Conservation (phyloP, 306 rosid species). For the Crataegus laevigata region DNA sequence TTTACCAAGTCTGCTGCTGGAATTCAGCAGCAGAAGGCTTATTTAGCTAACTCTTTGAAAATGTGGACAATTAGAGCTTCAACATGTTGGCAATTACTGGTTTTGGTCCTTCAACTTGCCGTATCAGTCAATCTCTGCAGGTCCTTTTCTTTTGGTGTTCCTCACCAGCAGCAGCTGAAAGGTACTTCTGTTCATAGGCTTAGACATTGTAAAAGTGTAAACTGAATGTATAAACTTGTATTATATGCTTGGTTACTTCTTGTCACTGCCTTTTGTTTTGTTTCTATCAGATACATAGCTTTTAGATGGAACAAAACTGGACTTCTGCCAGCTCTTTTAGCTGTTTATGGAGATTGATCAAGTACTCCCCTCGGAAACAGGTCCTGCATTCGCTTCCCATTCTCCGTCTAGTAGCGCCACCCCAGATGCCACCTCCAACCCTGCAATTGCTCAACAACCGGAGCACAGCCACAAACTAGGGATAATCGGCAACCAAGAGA, state of each 20-base stretch:
- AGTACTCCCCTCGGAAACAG: too few species aligned
- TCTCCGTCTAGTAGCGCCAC: too few species aligned
- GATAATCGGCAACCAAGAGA: too few species aligned
- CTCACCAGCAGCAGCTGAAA: background rate
- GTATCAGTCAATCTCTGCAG: background rate
- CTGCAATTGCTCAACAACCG: too few species aligned
- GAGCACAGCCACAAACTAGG: too few species aligned
- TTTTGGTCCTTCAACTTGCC: background rate
- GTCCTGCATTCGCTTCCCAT: too few species aligned
- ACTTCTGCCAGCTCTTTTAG: background rate
- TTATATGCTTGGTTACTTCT: background rate
- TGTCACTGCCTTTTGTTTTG: background rate
- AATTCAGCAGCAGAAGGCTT: background rate
- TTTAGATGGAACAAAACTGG: background rate
- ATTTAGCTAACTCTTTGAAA: background rate
- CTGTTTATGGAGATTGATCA: background rate
- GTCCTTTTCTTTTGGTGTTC: background rate
- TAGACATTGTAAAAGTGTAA: background rate
- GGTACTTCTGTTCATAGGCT: background rate
- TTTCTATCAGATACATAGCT: background rate
- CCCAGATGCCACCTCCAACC: too few species aligned
- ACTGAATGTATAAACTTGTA: background rate
- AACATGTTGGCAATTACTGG: background rate
- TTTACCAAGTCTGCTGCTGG: background rate
- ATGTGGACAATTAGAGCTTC: background rate